Percentiles rank a stretch among this genome's conserved stretches.
Conservation (phyloP, 1,284 basidiomycete species). For the Naganishia sp. region DNA sequence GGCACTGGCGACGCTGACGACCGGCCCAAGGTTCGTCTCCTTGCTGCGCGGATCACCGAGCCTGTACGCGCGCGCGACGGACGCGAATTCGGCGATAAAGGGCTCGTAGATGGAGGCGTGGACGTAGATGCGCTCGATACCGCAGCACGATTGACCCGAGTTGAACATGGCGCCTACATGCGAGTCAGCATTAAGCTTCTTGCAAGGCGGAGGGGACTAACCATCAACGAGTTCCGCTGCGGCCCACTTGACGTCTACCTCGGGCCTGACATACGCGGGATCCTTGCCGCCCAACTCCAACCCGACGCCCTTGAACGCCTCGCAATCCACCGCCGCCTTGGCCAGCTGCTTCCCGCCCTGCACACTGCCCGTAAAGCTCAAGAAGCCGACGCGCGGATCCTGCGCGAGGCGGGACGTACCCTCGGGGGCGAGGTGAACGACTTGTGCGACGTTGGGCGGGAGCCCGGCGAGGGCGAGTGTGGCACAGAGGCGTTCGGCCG, state of each 20-base stretch:
- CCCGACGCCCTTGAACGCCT: constrained; percentile 71
- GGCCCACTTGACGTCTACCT: constrained; percentile 81
- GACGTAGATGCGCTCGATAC: constrained; percentile 82
- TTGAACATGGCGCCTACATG: constrained; percentile 74
- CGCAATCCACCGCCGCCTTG: constrained; percentile 54
- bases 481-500: constrained; percentile 74
- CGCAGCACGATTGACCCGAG: constrained; percentile 41
- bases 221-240: constrained; percentile 87
- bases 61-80: constrained; percentile 74
- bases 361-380: constrained; percentile 87
- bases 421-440: constrained; percentile 72
- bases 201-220: constrained; percentile 40
- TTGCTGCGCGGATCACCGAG: constrained; percentile 79
- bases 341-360: constrained; percentile 54
- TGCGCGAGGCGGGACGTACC: constrained; percentile 67
- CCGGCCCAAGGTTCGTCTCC: constrained; percentile 81
- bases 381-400: constrained; percentile 72
- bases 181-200: constrained; percentile 9
- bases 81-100: constrained; percentile 76
- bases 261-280: constrained; percentile 85
- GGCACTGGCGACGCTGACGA: constrained; percentile 82
- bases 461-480: constrained; percentile 74
- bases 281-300: constrained; percentile 91
- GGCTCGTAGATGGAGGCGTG: constrained; percentile 77
- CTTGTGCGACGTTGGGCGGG: constrained; percentile 72